These are phyloP conservation scores for Asterionellopsis glacialis DNA, from an alignment of 108 stramenopile genomes.

Conservation along the genomic window DNA sequence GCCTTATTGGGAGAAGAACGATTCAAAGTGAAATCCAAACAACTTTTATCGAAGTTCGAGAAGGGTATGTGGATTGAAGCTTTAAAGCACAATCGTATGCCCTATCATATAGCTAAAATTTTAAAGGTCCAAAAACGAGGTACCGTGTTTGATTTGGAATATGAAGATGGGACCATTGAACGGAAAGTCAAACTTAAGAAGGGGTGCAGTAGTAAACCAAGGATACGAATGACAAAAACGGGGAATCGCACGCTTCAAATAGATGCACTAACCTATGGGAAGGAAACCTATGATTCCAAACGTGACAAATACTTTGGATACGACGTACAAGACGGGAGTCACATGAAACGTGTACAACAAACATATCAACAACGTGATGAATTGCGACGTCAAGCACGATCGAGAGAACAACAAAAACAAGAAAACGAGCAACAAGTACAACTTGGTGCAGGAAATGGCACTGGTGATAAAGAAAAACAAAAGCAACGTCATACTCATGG, in stretches of 20 bases:
- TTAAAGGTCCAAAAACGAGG: constrained; percentile 62
- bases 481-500: constrained; percentile 9
- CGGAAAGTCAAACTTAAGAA: constrained; percentile 51
- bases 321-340: constrained; percentile 43
- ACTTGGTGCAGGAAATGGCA: constrained; percentile 25
- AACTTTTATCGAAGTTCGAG: constrained; percentile 37
- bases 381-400: constrained; percentile 49
- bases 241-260: constrained; percentile 42
- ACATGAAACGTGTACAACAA: constrained; percentile 52
- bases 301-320: constrained; percentile 91
- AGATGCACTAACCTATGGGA: constrained; percentile 49
- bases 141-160: constrained; percentile 63
- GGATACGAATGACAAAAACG: constrained; percentile 88
- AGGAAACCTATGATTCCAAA: constrained; percentile 86
- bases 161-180: constrained; percentile 78
- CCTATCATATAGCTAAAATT: constrained; percentile 82
- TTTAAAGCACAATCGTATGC: constrained; percentile 73
- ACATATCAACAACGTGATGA: constrained; percentile 62
- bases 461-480: constrained; percentile 8
- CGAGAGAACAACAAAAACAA: constrained; percentile 34
- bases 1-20: constrained; percentile 51
- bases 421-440: constrained; percentile 28
- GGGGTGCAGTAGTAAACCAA: constrained; percentile 47
- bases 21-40: constrained; percentile 31
- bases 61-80: constrained; percentile 89